Base-by-base conservation (phyloP, 2,329 filamentous ascomycete species). In the Sphaerulina vaccinii region DNA sequence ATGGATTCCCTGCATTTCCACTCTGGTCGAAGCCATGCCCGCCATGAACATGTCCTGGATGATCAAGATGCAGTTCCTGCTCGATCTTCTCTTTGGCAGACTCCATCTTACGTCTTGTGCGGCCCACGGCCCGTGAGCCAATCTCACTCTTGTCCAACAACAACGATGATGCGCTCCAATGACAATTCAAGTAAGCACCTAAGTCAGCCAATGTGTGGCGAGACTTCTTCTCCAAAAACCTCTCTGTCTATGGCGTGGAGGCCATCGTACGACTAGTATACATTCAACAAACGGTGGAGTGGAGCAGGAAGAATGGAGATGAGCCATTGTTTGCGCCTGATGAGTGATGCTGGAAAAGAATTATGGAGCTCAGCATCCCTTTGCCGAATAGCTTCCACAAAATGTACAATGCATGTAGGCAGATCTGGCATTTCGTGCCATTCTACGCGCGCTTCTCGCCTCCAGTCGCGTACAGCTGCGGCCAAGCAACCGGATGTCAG, bases 51-150 rank as follows among this genome's bases (percentile, higher is more conserved):
- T 62, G 56, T 35, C 49, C 56, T 6, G 62, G 62, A 37, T 60
- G 62, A 22, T 61, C 55, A 36, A 63, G 55, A 23, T 63, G 58
- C n/a, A 65, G 43, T n/a, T 33, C 52, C 13, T 60, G 29, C 53
- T 64, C 62, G 24, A 61, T 45, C 42, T 55, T 46, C 36, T 62
- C 56, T 43, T 58, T 58, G 4, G 49, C 52, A 16, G 35, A 32
- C 10, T 32, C 11, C 29, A 38, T 52, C 36, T 13, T 37, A n/a
- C 11, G 15, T 32, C 11, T 22, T 22, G n/a, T 18, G 36, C 50
- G 50, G 50, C 27, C 15, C n/a, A n/a, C 7, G 13, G 33, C 37
- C 50, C 42, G 50, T 33, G 29, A 52, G 23, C 42, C 49, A 41
- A 40, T 21, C 15, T 3, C 7, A 8, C 22, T n/a, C 35, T 21